Base-by-base conservation (phyloP, 768 basidiomycete genomes). In the Leucocoprinus leucothites region DNA sequence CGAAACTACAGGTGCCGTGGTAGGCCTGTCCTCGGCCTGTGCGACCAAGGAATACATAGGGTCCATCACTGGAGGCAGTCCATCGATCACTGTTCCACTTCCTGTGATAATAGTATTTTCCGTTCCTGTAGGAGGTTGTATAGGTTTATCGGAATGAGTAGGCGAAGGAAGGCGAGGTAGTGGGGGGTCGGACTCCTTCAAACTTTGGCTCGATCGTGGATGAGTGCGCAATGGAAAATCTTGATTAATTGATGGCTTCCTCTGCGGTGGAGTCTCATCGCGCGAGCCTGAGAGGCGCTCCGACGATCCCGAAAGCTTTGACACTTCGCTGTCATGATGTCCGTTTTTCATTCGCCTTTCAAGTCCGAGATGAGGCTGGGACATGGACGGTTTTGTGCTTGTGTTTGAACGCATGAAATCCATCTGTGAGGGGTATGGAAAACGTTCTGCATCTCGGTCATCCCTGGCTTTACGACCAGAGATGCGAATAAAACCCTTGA, bases 371-470 rank as follows among this genome's bases (percentile, higher is more conserved):
- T 69, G 61, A 1, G 78, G 76, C 50, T 78, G 76, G 9, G 76
- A 77, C 74, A 77, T 76, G 64, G 72, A 78, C 6, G 76, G 75
- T 57, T 78, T 79, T 31, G 64, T 19, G 54, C 61, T 57, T 28
- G 66, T 51, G 24, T 51, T 57, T 14, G 48, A 45, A 7, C 44
- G 35, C 46, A 38, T 51, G n/a, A 44, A 47, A n/a, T 22, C 19
- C 24, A 58, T 51, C 31, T 51, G 53, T 36, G 55, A 54, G 31
- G 60, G 36, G 56, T 62, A 64, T 13, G 58, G 64, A 40, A 64
- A 46, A 45, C 64, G 31, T 34, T 49, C 40, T 14, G 64, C n/a
- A 18, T 58, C 56, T 31, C 52, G 49, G 18, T 62, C 58, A 60
- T 70, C 65, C 57, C 61, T 67, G 16, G 64, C 44, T 56, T 63